Evolutionary conservation across 2,329 filamentous ascomycete genomes (phyloP).

Genomic region (Fonsecaea nubica): DNA sequence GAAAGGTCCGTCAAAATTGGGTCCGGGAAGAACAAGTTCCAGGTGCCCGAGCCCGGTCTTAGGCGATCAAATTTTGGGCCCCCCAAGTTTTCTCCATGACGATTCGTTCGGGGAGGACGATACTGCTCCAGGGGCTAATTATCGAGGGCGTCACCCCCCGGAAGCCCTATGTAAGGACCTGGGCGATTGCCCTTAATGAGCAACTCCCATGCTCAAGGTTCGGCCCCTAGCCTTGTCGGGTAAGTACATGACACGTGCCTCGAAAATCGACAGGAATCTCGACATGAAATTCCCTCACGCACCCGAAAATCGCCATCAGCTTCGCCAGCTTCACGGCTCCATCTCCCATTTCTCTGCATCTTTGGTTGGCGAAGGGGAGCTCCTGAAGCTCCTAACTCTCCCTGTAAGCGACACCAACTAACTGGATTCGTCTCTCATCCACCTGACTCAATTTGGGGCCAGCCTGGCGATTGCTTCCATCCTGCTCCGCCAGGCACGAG

Average conservation of each 20-base stretch:
- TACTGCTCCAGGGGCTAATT: not conserved
- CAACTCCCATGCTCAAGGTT: not conserved
- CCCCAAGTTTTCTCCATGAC: not conserved
- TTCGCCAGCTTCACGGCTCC: conserved; percentile 1
- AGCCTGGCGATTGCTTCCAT: conserved; percentile 20
- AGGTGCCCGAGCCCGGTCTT: not conserved
- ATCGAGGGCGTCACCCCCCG: not conserved
- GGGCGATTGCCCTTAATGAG: not conserved
- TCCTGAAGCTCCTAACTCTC: conserved; percentile 27
- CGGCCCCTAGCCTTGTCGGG: not conserved
- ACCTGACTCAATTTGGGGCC: conserved; percentile 29
- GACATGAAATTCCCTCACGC: conserved; percentile 31
- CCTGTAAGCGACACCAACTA: conserved; percentile 24
- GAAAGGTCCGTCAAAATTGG: not conserved
- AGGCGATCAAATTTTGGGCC: not conserved
- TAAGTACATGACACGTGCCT: conserved; percentile 8
- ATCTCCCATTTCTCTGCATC: conserved; percentile 5
- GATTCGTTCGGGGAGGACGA: conserved; percentile 6
- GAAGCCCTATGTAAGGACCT: not conserved
- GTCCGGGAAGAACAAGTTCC: conserved; percentile 1
- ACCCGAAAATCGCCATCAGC: conserved; percentile 24
- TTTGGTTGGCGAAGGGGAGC: conserved; percentile 29
- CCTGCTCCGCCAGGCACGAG: conserved; percentile 34
- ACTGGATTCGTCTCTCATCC: conserved; percentile 27
- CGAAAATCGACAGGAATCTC: conserved; percentile 14